Conservation (phyloP, 129 eudicot genomes). For the Logfia minima region DNA sequence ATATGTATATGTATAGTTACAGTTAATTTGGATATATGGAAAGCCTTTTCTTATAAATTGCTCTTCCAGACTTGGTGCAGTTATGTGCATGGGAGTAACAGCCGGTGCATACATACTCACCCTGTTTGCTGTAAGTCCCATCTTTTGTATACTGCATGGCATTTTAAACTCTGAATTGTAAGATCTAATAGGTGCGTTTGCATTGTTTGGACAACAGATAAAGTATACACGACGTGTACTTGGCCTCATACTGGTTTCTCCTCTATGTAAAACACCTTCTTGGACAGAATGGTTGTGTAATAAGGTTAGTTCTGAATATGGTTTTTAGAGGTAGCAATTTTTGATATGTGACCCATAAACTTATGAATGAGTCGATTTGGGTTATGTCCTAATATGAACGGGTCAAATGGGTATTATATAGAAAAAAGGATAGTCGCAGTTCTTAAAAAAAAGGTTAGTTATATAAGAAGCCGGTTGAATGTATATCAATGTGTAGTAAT, state of each 20-base stretch:
- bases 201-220: constrained; percentile 44
- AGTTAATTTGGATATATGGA: constrained; percentile 7
- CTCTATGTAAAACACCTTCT: constrained; percentile 83
- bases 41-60: constrained; percentile 23
- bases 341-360: neutral
- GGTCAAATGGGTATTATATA: neutral
- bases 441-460: too few relatives aligned
- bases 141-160: neutral
- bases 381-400: neutral
- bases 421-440: neutral
- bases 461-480: neutral
- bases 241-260: constrained; percentile 92
- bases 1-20: neutral
- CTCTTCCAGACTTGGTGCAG: constrained; percentile 66
- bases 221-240: constrained; percentile 67
- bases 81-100: constrained; percentile 96
- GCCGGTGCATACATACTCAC: constrained; percentile 96
- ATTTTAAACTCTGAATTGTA: neutral
- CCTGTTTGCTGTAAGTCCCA: constrained; percentile 75
- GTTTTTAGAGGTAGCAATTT: neutral
- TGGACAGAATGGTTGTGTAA: constrained; percentile 97
- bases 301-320: constrained; percentile 52
- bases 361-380: neutral
- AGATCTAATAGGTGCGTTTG: constrained; percentile 13
- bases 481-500: too few relatives aligned